These are phyloP conservation scores for Parmelia sp. DNA, from an alignment of 495 filamentous ascomycete genomes.

Conservation along the genomic window DNA sequence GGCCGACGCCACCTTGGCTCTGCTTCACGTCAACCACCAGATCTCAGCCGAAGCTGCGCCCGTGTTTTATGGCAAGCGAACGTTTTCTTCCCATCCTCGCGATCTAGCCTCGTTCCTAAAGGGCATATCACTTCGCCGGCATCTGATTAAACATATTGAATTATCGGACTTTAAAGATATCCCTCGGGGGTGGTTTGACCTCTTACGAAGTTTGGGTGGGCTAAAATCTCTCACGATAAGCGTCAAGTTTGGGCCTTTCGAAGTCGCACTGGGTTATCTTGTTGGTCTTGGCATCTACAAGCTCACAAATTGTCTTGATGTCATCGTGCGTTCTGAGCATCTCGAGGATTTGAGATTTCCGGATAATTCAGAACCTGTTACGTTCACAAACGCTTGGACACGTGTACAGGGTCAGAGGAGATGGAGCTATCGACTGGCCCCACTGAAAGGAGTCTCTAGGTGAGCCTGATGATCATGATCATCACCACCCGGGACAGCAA, in stretches of 20 bases:
- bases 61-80: background rate
- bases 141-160: slow-evolving; percentile 2
- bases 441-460: background rate
- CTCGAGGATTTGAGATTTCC: too few relatives aligned
- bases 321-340: background rate
- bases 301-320: background rate
- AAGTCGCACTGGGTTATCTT: background rate
- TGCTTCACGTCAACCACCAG: slow-evolving; percentile 8
- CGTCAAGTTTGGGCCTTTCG: background rate
- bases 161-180: background rate
- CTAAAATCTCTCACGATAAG: background rate
- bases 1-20: background rate
- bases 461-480: background rate
- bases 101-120: background rate
- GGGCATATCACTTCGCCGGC: background rate
- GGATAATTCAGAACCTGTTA: background rate
- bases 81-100: background rate
- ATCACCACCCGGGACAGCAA: background rate
- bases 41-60: slow-evolving; percentile 3
- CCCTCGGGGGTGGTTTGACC: background rate
- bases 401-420: background rate
- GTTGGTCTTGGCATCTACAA: background rate
- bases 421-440: too few relatives aligned
- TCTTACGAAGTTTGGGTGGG: background rate
- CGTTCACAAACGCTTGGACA: background rate